Evolutionary conservation across 345 rosid genomes (phyloP), one percentile per base, ranked within the genome.

Genomic region (Ceriops zippeliana): DNA sequence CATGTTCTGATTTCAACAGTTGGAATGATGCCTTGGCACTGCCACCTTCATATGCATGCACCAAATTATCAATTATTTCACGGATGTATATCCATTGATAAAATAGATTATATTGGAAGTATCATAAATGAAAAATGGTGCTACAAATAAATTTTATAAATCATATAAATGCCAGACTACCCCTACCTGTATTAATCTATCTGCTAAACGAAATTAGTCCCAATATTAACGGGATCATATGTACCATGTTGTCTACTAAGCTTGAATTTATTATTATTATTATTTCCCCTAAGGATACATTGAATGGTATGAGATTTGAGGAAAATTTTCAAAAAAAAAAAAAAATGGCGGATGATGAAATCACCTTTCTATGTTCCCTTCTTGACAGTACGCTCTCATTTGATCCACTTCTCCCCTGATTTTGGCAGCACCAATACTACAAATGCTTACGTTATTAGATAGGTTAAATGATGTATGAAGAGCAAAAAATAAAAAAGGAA

Each of bases 331-430:
- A 42, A 13, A 53, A 52, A 52, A n/a, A 5, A 52, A 52, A 1
- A n/a, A 22, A 22, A 22, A 22, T 7, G 8, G n/a, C 7, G 8
- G 13, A 24, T 53, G 8, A 11, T 7, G 22, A 21, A n/a, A 22
- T 21, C 58, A 61, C 65, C 65, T 21, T 10, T 61, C 65, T 6
- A 37, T 1, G 35, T 61, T 38, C 30, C 65, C 51, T 35, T 61
- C 65, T 5, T 10, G 27, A 4, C 22, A 61, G 1, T 32, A 0
- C 0, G 1, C 17, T 61, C 5, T 34, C 47, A 61, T 35, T 8
- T 21, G 38, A 5, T 61, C 35, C 19, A 10, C 16, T 5, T 61
- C 51, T 20, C 3, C 22, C 11, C 21, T 61, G 19, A 61, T 61
- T 35, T 61, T 61, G 24, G 47, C 13, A 2, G 65, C 65, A 1